Evolutionary conservation across 371 early-diverging fungal genomes (phyloP), one percentile per base, ranked within the genome.

Genomic region (Smittium culicis): DNA sequence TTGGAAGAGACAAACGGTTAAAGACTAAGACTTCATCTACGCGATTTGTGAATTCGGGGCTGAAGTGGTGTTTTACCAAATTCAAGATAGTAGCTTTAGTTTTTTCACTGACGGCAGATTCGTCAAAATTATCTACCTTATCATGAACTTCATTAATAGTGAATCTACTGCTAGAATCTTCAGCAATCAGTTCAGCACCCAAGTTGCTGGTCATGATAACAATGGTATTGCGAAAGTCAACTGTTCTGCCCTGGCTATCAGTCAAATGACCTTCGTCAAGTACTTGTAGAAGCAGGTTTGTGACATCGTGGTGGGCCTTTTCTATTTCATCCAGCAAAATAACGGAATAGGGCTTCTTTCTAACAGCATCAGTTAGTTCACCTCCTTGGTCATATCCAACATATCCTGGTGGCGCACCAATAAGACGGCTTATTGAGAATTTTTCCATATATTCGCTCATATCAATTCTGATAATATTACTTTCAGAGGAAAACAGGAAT

Each of bases 31-130:
- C 71, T 68, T 90, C 90, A 75, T 93, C 94, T 55, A 95, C 86
- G 74, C 94, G 86, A 77, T 95, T 95, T 64, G 89, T 80, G 70
- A 95, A 89, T 76, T 93, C 93, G 27, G 92, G 93, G 35, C 91
- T 84, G 74, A 94, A 95, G 68, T 89, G 87, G 16, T 82, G 79
- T 28, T 89, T 84, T 17, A 93, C 86, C 57, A 84, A 83, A 35
- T 83, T 79, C 78, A 64, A 20, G 57, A 57, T 67, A 16, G 27
- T 14, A 29, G 16, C 32, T 27, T 60, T 60, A 16, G 25, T 60
- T 32, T 60, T 32, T 60, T 8, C 11, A 27, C 14, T 14, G 8
- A 60, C 60, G 25, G 54, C 54, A 54, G 54, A n/a, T n/a, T n/a
- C n/a, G n/a, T n/a, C n/a, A n/a, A n/a, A n/a, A n/a, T n/a, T n/a